These are phyloP conservation scores for Pseudogymnoascus sp. DNA, from an alignment of 2,329 filamentous ascomycete species.

Conservation along the genomic window DNA sequence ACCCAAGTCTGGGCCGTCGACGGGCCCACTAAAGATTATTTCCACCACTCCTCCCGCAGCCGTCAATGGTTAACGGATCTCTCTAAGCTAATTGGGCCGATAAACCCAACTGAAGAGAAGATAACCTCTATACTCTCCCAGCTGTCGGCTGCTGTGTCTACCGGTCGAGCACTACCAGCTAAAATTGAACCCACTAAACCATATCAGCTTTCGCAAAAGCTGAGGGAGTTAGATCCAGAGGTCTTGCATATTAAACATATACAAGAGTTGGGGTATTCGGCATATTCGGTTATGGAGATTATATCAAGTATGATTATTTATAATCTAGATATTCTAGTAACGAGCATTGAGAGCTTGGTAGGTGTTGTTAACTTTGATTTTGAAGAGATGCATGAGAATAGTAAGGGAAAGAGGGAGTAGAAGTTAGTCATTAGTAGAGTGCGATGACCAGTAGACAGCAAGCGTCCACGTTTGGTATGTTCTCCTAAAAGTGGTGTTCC, in stretches of 20 bases:
- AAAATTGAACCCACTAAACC: background rate
- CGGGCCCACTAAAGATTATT: background rate
- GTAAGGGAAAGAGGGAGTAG: background rate
- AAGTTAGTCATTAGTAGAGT: background rate
- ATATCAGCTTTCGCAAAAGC: slow-evolving; percentile 7
- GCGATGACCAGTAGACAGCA: background rate
- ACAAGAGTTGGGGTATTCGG: slow-evolving; percentile 6
- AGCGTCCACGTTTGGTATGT: background rate
- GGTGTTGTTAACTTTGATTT: slow-evolving; percentile 3
- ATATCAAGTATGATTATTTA: slow-evolving; percentile 8
- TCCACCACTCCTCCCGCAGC: background rate
- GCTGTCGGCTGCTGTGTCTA: slow-evolving; percentile 2
- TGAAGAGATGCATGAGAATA: background rate
- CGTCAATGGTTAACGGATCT: background rate
- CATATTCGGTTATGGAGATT: slow-evolving; percentile 8
- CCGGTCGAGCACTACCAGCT: slow-evolving; percentile 1
- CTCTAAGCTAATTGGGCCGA: slow-evolving; percentile 4
- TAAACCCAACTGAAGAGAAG: slow-evolving; percentile 3
- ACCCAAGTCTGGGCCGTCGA: slow-evolving; percentile 6
- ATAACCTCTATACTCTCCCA: slow-evolving; percentile 9
- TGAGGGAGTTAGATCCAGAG: slow-evolving; percentile 8
- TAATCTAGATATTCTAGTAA: background rate
- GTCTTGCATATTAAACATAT: slow-evolving; percentile 5
- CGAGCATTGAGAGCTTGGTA: slow-evolving; percentile 5
- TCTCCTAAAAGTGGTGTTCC: background rate